These are phyloP conservation scores for Quercus mongolica DNA, from an alignment of 306 rosid species.

Conservation along the genomic window DNA sequence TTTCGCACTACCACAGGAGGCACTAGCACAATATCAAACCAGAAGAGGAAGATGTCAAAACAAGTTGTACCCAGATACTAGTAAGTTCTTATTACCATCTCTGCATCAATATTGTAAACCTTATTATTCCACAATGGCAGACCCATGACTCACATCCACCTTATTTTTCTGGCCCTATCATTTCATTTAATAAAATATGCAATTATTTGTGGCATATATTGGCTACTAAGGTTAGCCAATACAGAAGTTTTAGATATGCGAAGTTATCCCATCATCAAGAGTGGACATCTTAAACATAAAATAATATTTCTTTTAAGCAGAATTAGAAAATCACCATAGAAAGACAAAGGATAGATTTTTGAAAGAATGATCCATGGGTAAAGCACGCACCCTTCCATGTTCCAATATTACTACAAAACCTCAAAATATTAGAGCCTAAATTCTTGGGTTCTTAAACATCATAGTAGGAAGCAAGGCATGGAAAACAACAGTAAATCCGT, in stretches of 20 bases:
- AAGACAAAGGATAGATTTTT: background rate
- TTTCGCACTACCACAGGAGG: conserved; percentile 90
- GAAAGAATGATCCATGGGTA: background rate
- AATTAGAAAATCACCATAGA: background rate
- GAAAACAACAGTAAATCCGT: background rate
- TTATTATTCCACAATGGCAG: background rate
- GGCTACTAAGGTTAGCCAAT: background rate
- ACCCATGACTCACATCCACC: background rate
- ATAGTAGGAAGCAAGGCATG: background rate
- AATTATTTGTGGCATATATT: background rate
- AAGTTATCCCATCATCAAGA: background rate
- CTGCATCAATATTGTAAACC: background rate
- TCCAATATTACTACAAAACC: background rate
- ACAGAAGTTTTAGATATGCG: background rate
- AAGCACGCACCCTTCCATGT: background rate
- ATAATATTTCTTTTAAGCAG: background rate
- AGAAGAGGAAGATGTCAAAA: conserved; percentile 23
- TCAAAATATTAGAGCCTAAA: background rate
- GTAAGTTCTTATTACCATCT: background rate
- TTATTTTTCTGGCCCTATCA: background rate
- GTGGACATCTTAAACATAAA: background rate
- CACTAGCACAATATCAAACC: conserved; percentile 50
- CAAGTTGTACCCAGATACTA: background rate
- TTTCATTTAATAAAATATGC: background rate
- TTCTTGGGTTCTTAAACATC: background rate